Evolutionary conservation across 1,284 basidiomycete species (phyloP).

Genomic region (Ustilago loliicola): DNA sequence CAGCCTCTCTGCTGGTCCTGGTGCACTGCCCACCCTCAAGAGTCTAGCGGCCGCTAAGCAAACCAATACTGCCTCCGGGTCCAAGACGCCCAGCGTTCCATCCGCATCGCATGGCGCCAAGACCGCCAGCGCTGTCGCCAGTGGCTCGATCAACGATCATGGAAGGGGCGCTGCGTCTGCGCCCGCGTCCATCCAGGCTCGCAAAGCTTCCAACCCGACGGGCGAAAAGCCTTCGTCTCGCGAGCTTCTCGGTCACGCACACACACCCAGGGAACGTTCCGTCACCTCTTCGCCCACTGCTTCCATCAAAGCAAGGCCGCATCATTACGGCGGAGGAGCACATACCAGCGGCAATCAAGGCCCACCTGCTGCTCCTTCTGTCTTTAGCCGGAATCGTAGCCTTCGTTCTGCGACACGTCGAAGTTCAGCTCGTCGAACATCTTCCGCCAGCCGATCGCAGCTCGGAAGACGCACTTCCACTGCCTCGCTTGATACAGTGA

Average conservation of each 20-base stretch:
- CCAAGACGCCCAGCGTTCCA: slow-evolving; percentile 29
- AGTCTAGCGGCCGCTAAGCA: slow-evolving; percentile 28
- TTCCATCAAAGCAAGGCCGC: slow-evolving; percentile 30
- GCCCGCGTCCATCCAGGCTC: slow-evolving; percentile 13
- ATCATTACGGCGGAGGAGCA: slow-evolving; percentile 12
- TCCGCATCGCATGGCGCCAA: slow-evolving; percentile 18
- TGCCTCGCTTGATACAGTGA: slow-evolving; percentile 49
- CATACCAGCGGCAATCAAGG: slow-evolving; percentile 26
- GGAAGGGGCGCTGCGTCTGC: slow-evolving; percentile 45
- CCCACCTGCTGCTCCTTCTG: slow-evolving; percentile 47
- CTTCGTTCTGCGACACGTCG: slow-evolving; percentile 26
- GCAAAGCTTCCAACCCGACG: slow-evolving; percentile 18
- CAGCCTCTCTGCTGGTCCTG: slow-evolving; percentile 33
- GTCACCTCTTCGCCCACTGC: slow-evolving; percentile 38
- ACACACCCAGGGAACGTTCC: slow-evolving; percentile 28
- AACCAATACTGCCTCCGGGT: slow-evolving; percentile 11
- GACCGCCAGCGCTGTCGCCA: slow-evolving; percentile 46
- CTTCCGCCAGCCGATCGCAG: slow-evolving; percentile 39
- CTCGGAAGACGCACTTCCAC: slow-evolving; percentile 49
- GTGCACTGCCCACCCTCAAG: slow-evolving; percentile 40
- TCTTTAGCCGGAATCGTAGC: slow-evolving; percentile 50
- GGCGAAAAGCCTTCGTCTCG: slow-evolving; percentile 42
- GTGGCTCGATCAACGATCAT: slow-evolving; percentile 55
- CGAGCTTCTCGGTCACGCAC: slow-evolving; percentile 45
- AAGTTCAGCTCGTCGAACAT: slow-evolving; percentile 29